Conservation (phyloP, 495 filamentous ascomycete genomes). For the Wilcoxina mikolae region DNA sequence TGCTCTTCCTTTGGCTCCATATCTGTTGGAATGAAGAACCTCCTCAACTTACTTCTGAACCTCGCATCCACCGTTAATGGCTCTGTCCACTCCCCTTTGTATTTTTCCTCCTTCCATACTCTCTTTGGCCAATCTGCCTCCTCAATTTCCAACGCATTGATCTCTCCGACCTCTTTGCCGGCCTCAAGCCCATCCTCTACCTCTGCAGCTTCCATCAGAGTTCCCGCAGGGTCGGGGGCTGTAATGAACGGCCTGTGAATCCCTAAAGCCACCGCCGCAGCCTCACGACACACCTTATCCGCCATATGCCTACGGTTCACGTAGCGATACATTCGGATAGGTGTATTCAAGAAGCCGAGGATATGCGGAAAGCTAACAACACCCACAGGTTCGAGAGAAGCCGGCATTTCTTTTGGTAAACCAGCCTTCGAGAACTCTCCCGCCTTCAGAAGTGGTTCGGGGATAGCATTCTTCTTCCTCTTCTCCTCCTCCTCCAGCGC, state of each 20-base stretch:
- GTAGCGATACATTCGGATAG: slow-evolving; percentile 73
- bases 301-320: slow-evolving; percentile 73
- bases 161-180: slow-evolving; percentile 18
- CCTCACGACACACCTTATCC: slow-evolving; percentile 75
- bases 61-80: slow-evolving; percentile 63
- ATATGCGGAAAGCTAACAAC: slow-evolving; percentile 73
- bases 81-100: slow-evolving; percentile 54
- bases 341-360: slow-evolving; percentile 85
- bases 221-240: slow-evolving; percentile 11
- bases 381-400: slow-evolving; percentile 47
- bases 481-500: slow-evolving; percentile 14
- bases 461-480: slow-evolving; percentile 9
- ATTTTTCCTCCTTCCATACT: slow-evolving; percentile 43
- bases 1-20: slow-evolving; percentile 56
- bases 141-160: slow-evolving; percentile 50
- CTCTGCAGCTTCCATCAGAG: slow-evolving; percentile 9
- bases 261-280: slow-evolving; percentile 67
- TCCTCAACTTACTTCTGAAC: slow-evolving; percentile 66
- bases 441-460: not conserved
- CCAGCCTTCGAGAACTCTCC: slow-evolving; percentile 36
- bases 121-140: slow-evolving; percentile 80
- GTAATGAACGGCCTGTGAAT: slow-evolving; percentile 38
- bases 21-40: slow-evolving; percentile 49
- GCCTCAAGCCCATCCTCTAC: slow-evolving; percentile 31
- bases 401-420: slow-evolving; percentile 47